Evolutionary conservation across 257 asterid genomes (phyloP), one percentile per base, ranked within the genome.

Genomic region (Primulina tabacum): DNA sequence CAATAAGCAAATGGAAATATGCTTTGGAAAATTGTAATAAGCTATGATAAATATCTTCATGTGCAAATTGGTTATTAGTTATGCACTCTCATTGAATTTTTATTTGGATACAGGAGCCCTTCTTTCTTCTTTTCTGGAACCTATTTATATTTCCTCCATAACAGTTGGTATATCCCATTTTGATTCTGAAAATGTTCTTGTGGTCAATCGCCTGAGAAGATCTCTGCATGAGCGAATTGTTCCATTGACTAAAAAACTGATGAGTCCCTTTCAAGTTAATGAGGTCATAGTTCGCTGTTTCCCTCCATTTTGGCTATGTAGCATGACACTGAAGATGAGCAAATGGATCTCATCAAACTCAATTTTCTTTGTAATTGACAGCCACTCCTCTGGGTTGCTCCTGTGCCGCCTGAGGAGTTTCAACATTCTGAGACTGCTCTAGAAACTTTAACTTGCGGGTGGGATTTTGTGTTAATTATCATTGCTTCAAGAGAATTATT

Each of bases 391-490:
- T 77, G 75, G 61, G 77, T 82, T 18, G 96, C 96, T 69, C 87
- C 95, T 7, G 72, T 79, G 64, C 97, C 99, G 50, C 85, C 96
- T 10, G 69, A 67, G 81, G 94, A 90, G 78, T 90, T 93, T 83
- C 97, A 88, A 80, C 97, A 90, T 74, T 82, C 89, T 57, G 91
- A 87, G 83, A 87, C 95, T 74, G 95, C 99, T 71, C 81, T 82
- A 70, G 87, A 80, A 70, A 87, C 99, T 75, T 75, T 89, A 79
- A 93, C 97, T 52, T 93, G 99, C 80, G 96, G 97, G 97, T 89
- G 79, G 35, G 88, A 50, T 65, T 71, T 10, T 67, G 66, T 24
- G 9, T 32, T 40, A 32, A 30, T 64, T 62, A 69, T 52, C 30
- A 10, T 30, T 50, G 60, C 9, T 79, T 63, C 32, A 1, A 28